Conservation (phyloP, 495 filamentous ascomycete species). For the Echria macrotheca region DNA sequence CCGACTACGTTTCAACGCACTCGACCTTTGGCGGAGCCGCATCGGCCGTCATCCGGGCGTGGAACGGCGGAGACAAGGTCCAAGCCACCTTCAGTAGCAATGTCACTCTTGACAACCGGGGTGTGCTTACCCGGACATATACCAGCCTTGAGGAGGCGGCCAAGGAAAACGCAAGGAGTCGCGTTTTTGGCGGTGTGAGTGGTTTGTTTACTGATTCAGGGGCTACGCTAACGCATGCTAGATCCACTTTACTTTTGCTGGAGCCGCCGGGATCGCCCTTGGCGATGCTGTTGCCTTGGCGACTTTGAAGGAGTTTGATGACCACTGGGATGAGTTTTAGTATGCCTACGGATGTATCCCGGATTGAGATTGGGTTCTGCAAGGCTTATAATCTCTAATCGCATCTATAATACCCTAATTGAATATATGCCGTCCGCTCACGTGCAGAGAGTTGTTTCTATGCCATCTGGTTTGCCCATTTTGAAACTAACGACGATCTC, state of each 20-base stretch:
- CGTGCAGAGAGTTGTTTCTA: no score
- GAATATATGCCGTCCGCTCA: no score
- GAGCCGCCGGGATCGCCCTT: constrained; percentile 17
- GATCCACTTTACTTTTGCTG: constrained; percentile 31
- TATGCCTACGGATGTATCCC: no score
- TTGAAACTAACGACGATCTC: no score
- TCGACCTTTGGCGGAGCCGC: constrained; percentile 32
- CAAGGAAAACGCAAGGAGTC: constrained; percentile 26
- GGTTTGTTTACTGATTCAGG: neutral
- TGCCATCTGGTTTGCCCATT: no score
- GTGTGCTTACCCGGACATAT: constrained; percentile 26
- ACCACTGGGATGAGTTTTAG: constrained; percentile 24
- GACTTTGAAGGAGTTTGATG: constrained; percentile 22
- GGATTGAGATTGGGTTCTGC: no score
- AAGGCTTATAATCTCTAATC: no score
- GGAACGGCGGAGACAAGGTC: constrained; percentile 21
- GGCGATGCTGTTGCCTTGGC: constrained; percentile 21
- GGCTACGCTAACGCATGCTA: constrained; percentile 1
- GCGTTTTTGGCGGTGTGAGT: constrained; percentile 33
- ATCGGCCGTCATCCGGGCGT: constrained; percentile 20
- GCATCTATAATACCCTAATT: no score
- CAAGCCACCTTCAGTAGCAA: constrained; percentile 25
- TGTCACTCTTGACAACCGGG: constrained; percentile 25
- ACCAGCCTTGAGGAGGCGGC: constrained; percentile 20
- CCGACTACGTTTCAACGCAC: constrained; percentile 32